A percentile compares a stretch with the other conserved stretches of the same genome.
phyloP scores from a whole-genome alignment of 2,329 filamentous ascomycete species.

The Fusarium solani-melongenae region DNA sequence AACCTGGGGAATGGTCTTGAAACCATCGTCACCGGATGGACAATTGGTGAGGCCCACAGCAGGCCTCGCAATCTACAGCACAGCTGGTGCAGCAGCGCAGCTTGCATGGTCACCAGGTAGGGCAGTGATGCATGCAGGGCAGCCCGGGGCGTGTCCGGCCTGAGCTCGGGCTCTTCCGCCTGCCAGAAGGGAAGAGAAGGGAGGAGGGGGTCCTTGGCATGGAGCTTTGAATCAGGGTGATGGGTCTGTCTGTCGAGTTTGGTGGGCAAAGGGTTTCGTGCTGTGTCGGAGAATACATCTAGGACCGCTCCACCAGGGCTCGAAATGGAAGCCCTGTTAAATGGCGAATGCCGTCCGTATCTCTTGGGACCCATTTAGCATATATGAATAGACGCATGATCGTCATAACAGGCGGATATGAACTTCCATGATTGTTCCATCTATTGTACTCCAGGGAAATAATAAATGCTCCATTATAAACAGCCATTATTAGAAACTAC shows the following conservation, averaged over 20 bases:
- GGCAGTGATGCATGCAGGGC: constrained; percentile 2
- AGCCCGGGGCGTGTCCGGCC: constrained; percentile 1
- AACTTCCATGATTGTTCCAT: constrained; percentile 13
- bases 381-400: constrained; percentile 15
- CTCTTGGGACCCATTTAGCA: background rate
- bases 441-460: constrained; percentile 12
- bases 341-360: background rate
- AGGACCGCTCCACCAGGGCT: constrained; percentile 10
- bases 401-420: constrained; percentile 27
- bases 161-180: constrained; percentile 1
- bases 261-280: background rate
- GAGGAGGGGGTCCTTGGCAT: background rate
- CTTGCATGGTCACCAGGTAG: background rate
- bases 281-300: constrained; percentile 2
- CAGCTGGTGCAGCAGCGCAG: background rate
- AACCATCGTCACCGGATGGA: background rate
- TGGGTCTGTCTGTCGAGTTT: constrained; percentile 5
- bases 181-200: background rate
- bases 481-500: background rate
- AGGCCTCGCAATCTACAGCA: background rate
- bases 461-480: constrained; percentile 6
- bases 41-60: background rate
- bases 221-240: background rate
- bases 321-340: background rate
- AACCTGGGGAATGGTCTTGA: background rate